These are phyloP conservation scores for Simmondsia chinensis DNA, from an alignment of 148 eudicot species.

Conservation along the genomic window DNA sequence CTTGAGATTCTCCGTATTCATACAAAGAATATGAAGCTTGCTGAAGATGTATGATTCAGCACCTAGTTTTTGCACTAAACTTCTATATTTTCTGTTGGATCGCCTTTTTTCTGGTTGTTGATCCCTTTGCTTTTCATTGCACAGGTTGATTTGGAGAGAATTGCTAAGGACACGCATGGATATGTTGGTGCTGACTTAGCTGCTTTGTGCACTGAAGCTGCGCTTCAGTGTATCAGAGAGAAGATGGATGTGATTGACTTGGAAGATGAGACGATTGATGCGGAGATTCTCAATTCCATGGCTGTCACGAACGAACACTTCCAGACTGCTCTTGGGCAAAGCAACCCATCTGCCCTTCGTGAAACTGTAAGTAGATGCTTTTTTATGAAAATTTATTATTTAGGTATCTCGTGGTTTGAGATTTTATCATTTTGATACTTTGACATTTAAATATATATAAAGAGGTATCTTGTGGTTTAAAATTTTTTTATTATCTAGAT, in stretches of 20 bases:
- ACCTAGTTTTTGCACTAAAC: background rate
- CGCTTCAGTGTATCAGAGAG: conserved; percentile 77
- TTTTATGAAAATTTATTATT: too few relatives aligned
- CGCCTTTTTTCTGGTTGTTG: background rate
- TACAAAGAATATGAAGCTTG: conserved; percentile 70
- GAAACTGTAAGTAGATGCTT: conserved; percentile 74
- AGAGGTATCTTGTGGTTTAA: too few relatives aligned
- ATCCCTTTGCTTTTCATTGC: background rate
- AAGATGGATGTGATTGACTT: conserved; percentile 80
- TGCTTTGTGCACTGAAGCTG: conserved; percentile 73
- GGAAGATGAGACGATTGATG: conserved; percentile 70
- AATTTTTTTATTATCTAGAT: too few relatives aligned
- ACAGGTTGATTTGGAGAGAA: conserved; percentile 68
- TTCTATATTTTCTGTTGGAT: background rate
- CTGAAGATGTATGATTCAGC: conserved; percentile 41
- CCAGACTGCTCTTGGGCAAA: conserved; percentile 51
- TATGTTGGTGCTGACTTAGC: conserved; percentile 78
- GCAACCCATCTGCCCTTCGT: conserved; percentile 78
- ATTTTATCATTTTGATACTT: too few relatives aligned
- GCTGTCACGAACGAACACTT: conserved; percentile 63
- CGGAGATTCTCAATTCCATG: conserved; percentile 69
- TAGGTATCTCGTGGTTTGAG: too few relatives aligned
- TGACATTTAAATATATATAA: too few relatives aligned
- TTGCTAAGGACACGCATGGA: conserved; percentile 66
- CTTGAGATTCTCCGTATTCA: conserved; percentile 75